phyloP scores from a whole-genome alignment of 768 basidiomycete genomes.

The Trametes villosa region DNA sequence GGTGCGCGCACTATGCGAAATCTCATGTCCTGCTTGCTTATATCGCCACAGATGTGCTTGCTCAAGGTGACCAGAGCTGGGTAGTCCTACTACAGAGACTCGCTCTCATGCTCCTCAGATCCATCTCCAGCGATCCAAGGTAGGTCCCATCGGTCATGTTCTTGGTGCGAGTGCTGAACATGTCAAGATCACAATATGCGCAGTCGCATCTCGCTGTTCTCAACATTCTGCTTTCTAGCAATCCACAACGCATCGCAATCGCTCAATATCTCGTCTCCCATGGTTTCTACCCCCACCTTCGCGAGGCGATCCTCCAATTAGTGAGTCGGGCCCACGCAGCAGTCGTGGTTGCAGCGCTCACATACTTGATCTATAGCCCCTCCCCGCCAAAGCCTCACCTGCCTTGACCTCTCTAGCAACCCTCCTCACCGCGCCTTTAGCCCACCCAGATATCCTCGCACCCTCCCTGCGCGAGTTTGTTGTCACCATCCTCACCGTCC shows the following conservation, averaged over 20 bases:
- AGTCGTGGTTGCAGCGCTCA: not conserved
- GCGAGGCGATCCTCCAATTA: constrained; percentile 47
- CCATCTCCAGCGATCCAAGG: constrained; percentile 54
- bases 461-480: constrained; percentile 48
- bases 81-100: constrained; percentile 57
- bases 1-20: no score
- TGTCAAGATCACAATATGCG: constrained; percentile 50
- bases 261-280: constrained; percentile 51
- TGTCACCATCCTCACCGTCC: constrained; percentile 66
- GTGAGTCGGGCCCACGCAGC: constrained; percentile 43
- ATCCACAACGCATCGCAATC: constrained; percentile 35
- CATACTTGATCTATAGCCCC: constrained; percentile 44
- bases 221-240: constrained; percentile 46
- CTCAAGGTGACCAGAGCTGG: constrained; percentile 50
- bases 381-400: constrained; percentile 60
- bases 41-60: constrained; percentile 20
- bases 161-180: not conserved
- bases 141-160: constrained; percentile 38
- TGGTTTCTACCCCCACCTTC: constrained; percentile 50
- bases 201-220: constrained; percentile 55
- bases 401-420: constrained; percentile 51
- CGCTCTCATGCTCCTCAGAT: constrained; percentile 53
- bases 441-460: constrained; percentile 37
- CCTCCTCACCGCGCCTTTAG: constrained; percentile 49
- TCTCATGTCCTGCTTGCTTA: not conserved